Evolutionary conservation across 2,329 filamentous ascomycete genomes (phyloP).

Genomic region (Ambrosiella cleistominuta): DNA sequence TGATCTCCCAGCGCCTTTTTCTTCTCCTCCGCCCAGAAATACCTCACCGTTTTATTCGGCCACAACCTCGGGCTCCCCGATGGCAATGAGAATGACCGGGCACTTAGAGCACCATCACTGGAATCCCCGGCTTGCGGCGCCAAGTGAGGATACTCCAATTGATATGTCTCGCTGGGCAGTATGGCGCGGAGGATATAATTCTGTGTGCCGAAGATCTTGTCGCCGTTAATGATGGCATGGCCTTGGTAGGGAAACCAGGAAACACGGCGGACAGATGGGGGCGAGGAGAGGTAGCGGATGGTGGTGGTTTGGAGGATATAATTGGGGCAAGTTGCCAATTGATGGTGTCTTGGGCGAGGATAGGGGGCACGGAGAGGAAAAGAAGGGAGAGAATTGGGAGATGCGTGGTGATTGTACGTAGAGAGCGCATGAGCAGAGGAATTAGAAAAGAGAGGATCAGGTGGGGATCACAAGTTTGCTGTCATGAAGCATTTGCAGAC

Average conservation of each 20-base stretch:
- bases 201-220: slow-evolving; percentile 10
- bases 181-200: not conserved
- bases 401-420: not conserved
- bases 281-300: slow-evolving; percentile 2
- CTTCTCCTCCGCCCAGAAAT: slow-evolving; percentile 1
- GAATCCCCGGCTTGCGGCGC: not conserved
- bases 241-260: slow-evolving; percentile 7
- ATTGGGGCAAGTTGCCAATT: not conserved
- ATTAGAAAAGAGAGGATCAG: too few species aligned
- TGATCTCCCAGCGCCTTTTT: not conserved
- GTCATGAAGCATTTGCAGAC: too few species aligned
- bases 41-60: not conserved
- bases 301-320: not conserved
- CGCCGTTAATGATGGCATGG: slow-evolving; percentile 11
- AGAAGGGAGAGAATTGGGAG: not conserved
- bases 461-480: too few species aligned
- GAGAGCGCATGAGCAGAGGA: too few species aligned
- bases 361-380: not conserved
- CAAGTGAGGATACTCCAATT: not conserved
- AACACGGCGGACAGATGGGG: slow-evolving; percentile 1
- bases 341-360: not conserved
- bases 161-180: not conserved
- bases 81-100: slow-evolving; percentile 2
- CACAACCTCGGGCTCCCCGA: not conserved
- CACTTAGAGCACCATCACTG: not conserved